phyloP scores from a whole-genome alignment of 2,329 filamentous ascomycete species.

The Xylaria sp. region DNA sequence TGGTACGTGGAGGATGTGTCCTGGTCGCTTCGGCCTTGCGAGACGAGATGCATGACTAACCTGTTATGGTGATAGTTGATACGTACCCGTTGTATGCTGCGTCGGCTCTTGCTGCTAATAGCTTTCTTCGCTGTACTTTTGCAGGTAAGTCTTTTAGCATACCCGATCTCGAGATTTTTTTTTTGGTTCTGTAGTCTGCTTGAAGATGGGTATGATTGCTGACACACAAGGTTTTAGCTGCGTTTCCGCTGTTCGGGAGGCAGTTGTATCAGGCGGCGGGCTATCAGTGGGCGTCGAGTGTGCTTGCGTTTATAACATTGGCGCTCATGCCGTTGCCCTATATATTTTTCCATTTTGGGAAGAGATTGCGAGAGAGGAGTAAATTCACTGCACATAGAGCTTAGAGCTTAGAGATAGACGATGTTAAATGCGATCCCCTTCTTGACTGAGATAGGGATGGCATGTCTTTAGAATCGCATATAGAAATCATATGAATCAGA shows the following conservation, averaged over 20 bases:
- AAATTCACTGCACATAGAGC: conserved; percentile 17
- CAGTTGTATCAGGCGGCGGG: conserved; percentile 75
- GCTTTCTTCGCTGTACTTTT: conserved; percentile 78
- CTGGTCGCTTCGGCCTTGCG: neutral
- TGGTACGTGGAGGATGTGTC: conserved; percentile 52
- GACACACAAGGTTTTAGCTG: conserved; percentile 56
- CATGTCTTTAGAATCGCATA: neutral
- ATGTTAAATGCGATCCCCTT: neutral
- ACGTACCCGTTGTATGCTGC: conserved; percentile 79
- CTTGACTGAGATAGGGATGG: neutral
- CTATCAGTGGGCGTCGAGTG: conserved; percentile 70
- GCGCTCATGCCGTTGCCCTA: conserved; percentile 69
- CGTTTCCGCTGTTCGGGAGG: conserved; percentile 76
- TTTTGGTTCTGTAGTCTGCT: neutral
- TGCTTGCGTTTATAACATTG: conserved; percentile 66
- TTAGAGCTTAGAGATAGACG: neutral
- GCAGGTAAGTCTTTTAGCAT: conserved; percentile 57
- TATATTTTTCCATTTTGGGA: conserved; percentile 66
- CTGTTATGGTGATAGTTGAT: conserved; percentile 61
- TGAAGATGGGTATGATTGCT: conserved; percentile 13
- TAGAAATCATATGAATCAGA: too few relatives aligned
- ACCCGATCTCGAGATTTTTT: neutral
- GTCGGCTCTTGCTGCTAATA: conserved; percentile 81
- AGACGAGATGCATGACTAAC: conserved; percentile 14
- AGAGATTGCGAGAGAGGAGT: conserved; percentile 60